Base-by-base conservation (phyloP, 2,329 filamentous ascomycete species). In the Aspergillus hortae region DNA sequence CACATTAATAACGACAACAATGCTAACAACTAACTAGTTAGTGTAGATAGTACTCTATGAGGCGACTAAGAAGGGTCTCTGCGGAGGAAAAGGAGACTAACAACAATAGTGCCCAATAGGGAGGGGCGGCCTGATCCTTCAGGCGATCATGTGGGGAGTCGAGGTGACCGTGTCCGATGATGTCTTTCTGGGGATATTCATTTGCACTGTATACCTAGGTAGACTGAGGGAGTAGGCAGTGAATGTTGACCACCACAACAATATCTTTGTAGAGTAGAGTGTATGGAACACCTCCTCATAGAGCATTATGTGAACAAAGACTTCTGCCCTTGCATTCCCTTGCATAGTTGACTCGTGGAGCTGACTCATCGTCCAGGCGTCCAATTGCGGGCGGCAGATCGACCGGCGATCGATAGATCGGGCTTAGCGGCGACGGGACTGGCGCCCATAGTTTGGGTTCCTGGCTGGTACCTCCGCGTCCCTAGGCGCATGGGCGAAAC, bases 111-210 rank as follows among this genome's bases (percentile, higher is more conserved):
- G 5, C 17, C 40, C 44, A 36, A 33, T 42, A 23, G 14, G 38
- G 44, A 19, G n/a, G 7, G 17, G 21, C 36, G 6, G 46, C 46
- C 46, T 42, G 46, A 41, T 21, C 15, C 32, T 14, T 48, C 33
- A 33, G 11, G 46, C 17, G 27, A 42, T 44, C 36, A 49, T 38
- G 25, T 19, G 38, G 30, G 21, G 11, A 38, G 35, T 9, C 14
- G 14, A 27, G 32, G 44, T 46, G 44, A 46, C 44, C 27, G 2
- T 9, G 40, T 42, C 38, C 11, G 46, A 43, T 49, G 46, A 49
- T 48, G 19, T 19, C 15, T 25, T 19, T 25, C 32, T 36, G 30
- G 7, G 12, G 14, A 23, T 23, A 23, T 35, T n/a, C 9, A 46
- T 2, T 32, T n/a, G 3, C 7, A 12, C 9, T 21, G 17, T 19